Conservation (phyloP, 768 basidiomycete species). For the Basidioascus undulatus region DNA sequence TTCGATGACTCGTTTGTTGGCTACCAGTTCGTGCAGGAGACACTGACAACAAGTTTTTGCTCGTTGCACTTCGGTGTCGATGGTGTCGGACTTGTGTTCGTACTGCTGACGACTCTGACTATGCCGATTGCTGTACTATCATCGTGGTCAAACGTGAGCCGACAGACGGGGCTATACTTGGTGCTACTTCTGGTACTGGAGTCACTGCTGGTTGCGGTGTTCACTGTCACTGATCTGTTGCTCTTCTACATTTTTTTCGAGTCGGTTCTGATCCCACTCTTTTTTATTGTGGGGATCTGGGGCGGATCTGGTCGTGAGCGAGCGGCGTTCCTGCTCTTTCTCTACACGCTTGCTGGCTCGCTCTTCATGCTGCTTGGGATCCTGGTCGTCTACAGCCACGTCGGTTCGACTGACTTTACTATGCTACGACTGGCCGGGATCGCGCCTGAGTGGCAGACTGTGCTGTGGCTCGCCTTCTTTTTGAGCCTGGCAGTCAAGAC, state of each 20-base stretch:
- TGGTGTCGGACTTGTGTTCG: conserved; percentile 11
- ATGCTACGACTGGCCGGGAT: conserved; percentile 12
- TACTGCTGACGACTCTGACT: conserved; percentile 12
- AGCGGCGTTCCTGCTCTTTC: conserved; percentile 12
- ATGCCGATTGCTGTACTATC: conserved; percentile 12
- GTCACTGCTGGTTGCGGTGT: conserved; percentile 9
- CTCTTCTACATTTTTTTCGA: conserved; percentile 12
- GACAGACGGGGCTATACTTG: conserved; percentile 10
- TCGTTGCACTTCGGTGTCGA: conserved; percentile 11
- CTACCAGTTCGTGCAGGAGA: too few species aligned
- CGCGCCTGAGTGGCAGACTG: conserved; percentile 11
- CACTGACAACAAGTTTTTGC: conserved; percentile 6
- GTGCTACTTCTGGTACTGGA: conserved; percentile 10
- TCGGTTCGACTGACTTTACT: conserved; percentile 14
- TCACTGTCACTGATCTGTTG: conserved; percentile 9
- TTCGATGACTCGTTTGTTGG: too few species aligned
- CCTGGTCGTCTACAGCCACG: conserved; percentile 10
- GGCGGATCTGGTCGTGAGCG: conserved; percentile 11
- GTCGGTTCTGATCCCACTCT: conserved; percentile 12
- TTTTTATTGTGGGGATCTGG: conserved; percentile 12
- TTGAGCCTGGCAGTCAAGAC: conserved; percentile 13
- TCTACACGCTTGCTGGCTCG: conserved; percentile 13
- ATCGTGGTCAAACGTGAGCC: conserved; percentile 11
- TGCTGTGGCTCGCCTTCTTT: conserved; percentile 13
- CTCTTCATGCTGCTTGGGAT: conserved; percentile 14